A percentile compares a stretch with the other conserved stretches of the same genome.
Conservation (phyloP, 768 basidiomycete genomes). For the Mrakia blollopis region DNA sequence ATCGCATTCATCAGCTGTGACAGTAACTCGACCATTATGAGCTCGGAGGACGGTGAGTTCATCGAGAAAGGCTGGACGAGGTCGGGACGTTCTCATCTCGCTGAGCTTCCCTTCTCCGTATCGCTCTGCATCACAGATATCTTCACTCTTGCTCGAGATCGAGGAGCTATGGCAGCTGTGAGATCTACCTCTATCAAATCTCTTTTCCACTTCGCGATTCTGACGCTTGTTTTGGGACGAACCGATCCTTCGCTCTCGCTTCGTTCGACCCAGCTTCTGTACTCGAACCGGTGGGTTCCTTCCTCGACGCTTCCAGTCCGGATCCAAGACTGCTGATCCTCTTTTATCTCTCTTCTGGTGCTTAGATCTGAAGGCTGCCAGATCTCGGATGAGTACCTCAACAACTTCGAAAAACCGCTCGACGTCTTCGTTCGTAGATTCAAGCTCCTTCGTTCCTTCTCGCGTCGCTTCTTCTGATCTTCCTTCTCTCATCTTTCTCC, state of each 20-base stretch:
- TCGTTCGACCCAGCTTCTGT: conserved; percentile 60
- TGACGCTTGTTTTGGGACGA: not conserved
- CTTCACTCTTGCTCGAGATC: conserved; percentile 71
- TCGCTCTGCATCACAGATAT: conserved; percentile 48
- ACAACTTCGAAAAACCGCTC: conserved; percentile 54
- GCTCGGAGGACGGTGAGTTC: conserved; percentile 46
- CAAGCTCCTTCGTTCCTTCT: not conserved
- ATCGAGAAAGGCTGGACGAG: not conserved
- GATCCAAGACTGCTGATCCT: conserved; percentile 30
- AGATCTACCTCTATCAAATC: conserved; percentile 43
- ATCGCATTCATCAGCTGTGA: conserved; percentile 67
- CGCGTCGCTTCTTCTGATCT: not conserved
- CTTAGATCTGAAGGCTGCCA: conserved; percentile 63
- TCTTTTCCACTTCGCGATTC: not conserved
- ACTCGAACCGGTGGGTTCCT: conserved; percentile 50
- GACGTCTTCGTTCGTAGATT: conserved; percentile 50
- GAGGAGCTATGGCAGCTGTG: conserved; percentile 72
- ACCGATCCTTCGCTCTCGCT: not conserved
- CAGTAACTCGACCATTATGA: conserved; percentile 27
- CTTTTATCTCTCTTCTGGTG: not conserved
- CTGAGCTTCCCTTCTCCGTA: not conserved
- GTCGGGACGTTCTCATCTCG: not conserved
- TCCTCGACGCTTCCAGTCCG: not conserved
- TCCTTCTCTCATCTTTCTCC: not conserved
- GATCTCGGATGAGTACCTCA: conserved; percentile 66